These are phyloP conservation scores for Termitomyces sp. DNA, from an alignment of 1,284 basidiomycete genomes.

Conservation along the genomic window DNA sequence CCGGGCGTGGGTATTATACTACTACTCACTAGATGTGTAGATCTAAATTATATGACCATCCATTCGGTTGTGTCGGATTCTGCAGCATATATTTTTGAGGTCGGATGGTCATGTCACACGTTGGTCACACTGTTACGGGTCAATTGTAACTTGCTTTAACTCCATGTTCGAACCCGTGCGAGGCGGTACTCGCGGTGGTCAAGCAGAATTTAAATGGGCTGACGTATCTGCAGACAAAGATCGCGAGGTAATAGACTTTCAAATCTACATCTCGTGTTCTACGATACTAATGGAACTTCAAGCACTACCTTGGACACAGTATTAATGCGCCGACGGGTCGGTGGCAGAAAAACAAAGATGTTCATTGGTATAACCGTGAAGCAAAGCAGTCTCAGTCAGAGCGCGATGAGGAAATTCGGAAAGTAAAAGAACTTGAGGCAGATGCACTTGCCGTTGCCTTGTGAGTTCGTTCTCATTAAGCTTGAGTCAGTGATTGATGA, in stretches of 20 bases:
- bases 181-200: slow-evolving; percentile 83
- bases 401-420: slow-evolving; percentile 66
- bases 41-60: background rate
- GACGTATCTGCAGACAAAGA: slow-evolving; percentile 90
- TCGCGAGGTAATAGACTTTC: slow-evolving; percentile 59
- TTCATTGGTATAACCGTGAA: slow-evolving; percentile 89
- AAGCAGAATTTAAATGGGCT: slow-evolving; percentile 89
- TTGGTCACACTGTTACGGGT: slow-evolving; percentile 1
- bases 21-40: background rate
- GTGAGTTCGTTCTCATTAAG: slow-evolving; percentile 34
- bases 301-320: slow-evolving; percentile 90
- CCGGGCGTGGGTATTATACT: background rate
- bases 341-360: slow-evolving; percentile 94
- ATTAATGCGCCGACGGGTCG: slow-evolving; percentile 89
- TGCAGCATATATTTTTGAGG: too few species aligned
- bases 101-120: background rate
- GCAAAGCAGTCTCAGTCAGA: slow-evolving; percentile 36
- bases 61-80: background rate
- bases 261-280: background rate
- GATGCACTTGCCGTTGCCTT: slow-evolving; percentile 80
- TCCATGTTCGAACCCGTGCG: slow-evolving; percentile 79
- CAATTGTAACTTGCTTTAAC: slow-evolving; percentile 29
- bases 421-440: slow-evolving; percentile 81
- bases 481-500: background rate
- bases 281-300: background rate